Base-by-base conservation (phyloP, 352 stramenopile species). In the Saprolegnia diclina region DNA sequence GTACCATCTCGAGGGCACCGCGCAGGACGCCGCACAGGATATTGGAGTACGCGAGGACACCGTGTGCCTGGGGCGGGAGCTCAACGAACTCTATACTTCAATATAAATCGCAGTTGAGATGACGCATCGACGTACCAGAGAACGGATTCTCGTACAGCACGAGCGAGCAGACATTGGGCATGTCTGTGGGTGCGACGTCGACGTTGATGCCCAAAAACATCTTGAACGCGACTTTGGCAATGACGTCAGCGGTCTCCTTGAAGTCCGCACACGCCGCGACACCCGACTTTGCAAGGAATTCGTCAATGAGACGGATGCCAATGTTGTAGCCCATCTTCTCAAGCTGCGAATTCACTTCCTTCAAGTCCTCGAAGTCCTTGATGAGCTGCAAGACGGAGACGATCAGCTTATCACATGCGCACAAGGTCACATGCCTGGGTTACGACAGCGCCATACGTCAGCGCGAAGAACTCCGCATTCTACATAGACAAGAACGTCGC, bases 301-400 rank as follows among this genome's bases (percentile, higher is more conserved):
- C 97, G 76, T 99, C 97, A 21, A 99, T 93, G 38, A 98, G 86
- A 13, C 96, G 87, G 53, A 98, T 95, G 55, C 97, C 97, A 53
- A 99, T 99, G 72, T 96, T 98, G 77, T 98, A 98, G 24, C 96
- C 96, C 83, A 99, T 99, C 66, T 82, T 89, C 73, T 99, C 95
- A 42, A 99, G 86, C 79, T 99, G 92, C 72, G 96, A 83, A 78
- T 99, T 98, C 48, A 98, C 90, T 56, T 93, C 83, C 61, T 95
- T 90, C 46, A 97, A 79, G 72, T 98, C 90, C 74, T 98, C 94
- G 66, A 96, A 98, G 76, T 99, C 96, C 72, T 97, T 92, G 54
- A 99, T 93, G 13, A 99, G 79, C 81, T 94, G 71, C 29, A 35
- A 35, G 29, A 46, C 11, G n/a, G 24, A 16, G 5, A 64, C 3